phyloP scores from a whole-genome alignment of 1,139 yeast species.

The Debaryomycetaceae sp. region DNA sequence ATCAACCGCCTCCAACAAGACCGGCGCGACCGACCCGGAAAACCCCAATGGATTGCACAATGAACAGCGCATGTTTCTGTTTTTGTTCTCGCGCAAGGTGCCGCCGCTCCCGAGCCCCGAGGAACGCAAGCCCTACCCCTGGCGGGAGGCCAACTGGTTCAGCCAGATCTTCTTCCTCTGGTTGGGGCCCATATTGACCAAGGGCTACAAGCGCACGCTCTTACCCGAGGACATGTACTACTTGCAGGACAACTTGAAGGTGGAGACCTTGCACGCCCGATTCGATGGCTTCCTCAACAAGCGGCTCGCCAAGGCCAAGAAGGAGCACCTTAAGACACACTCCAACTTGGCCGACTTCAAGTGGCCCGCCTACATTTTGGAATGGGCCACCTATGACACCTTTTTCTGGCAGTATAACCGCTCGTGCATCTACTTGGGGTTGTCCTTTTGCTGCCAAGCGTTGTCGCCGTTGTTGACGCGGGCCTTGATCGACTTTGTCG shows the following conservation, averaged over 20 bases:
- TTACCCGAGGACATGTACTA: slow-evolving; percentile 37
- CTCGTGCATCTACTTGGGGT: slow-evolving; percentile 31
- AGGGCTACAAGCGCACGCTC: slow-evolving; percentile 42
- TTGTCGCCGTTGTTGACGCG: slow-evolving; percentile 40
- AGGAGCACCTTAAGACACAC: slow-evolving; percentile 21
- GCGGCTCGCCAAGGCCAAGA: slow-evolving; percentile 19
- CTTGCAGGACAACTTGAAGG: slow-evolving; percentile 35
- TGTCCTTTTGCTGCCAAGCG: slow-evolving; percentile 36
- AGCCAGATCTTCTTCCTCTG: slow-evolving; percentile 34
- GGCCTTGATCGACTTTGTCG: slow-evolving; percentile 38
- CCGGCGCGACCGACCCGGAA: slow-evolving; percentile 11
- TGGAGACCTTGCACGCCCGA: slow-evolving; percentile 32
- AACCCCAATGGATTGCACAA: slow-evolving; percentile 16
- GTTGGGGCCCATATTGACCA: slow-evolving; percentile 37
- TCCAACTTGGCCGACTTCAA: slow-evolving; percentile 21
- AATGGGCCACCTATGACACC: slow-evolving; percentile 34
- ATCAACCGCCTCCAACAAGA: no score
- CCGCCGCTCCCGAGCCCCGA: slow-evolving; percentile 34
- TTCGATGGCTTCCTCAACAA: slow-evolving; percentile 24
- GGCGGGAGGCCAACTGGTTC: slow-evolving; percentile 24
- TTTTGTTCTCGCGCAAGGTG: slow-evolving; percentile 29
- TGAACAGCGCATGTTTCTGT: slow-evolving; percentile 29
- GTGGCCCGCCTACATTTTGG: slow-evolving; percentile 37
- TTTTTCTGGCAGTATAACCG: slow-evolving; percentile 34
- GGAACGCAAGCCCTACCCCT: slow-evolving; percentile 36